These are phyloP conservation scores for Trichoderma citrinoviride DNA, from an alignment of 2,329 filamentous ascomycete species.

Conservation along the genomic window DNA sequence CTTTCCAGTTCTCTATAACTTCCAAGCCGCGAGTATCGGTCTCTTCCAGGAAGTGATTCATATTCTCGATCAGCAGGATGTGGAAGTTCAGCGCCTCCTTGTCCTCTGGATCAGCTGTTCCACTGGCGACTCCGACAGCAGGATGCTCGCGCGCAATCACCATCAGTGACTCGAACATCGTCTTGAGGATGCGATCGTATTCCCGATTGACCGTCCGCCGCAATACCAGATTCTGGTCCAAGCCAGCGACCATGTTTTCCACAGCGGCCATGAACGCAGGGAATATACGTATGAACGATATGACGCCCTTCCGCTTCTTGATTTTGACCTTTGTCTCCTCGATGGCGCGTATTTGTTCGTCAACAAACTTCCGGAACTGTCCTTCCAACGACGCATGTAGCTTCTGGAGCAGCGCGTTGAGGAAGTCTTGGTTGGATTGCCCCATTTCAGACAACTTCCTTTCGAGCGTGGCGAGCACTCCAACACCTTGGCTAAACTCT, in stretches of 20 bases:
- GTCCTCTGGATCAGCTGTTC: conserved; percentile 67
- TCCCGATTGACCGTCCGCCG: conserved; percentile 79
- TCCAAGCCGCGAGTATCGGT: conserved; percentile 72
- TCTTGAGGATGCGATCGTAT: conserved; percentile 83
- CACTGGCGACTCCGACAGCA: conserved; percentile 44
- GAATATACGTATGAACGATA: conserved; percentile 91
- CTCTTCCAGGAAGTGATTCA: conserved; percentile 96
- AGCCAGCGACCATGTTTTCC: conserved; percentile 73
- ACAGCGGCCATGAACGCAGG: conserved; percentile 79
- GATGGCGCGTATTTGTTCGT: conserved; percentile 91
- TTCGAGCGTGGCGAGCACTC: conserved; percentile 77
- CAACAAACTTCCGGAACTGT: conserved; percentile 83
- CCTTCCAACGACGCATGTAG: conserved; percentile 71
- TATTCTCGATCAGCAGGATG: conserved; percentile 96
- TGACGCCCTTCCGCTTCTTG: conserved; percentile 96
- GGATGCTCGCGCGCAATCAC: conserved; percentile 79
- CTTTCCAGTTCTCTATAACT: conserved; percentile 79
- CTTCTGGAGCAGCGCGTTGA: conserved; percentile 75
- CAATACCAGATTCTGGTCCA: conserved; percentile 58
- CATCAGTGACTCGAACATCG: conserved; percentile 96
- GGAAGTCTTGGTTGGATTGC: conserved; percentile 90
- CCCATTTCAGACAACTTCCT: conserved; percentile 74
- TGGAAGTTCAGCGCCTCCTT: conserved; percentile 97
- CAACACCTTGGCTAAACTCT: conserved; percentile 72
- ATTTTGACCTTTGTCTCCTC: conserved; percentile 99